phyloP scores from a whole-genome alignment of 176 grass and related monocot species.

The Oryza brachyantha region DNA sequence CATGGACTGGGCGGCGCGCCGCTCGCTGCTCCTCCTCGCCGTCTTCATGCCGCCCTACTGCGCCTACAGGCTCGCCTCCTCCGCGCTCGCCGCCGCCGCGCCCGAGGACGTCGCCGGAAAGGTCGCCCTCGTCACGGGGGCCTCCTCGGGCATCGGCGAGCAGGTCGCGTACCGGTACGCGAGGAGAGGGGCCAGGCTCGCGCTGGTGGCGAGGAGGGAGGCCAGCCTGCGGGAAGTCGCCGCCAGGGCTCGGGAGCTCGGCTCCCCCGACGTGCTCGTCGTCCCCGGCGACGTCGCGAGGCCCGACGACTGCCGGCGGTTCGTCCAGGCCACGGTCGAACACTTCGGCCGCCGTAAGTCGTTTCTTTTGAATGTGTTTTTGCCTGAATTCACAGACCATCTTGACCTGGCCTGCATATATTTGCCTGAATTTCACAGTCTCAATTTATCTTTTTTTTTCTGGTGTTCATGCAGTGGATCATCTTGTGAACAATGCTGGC shows the following conservation, averaged over 20 bases:
- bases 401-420: too few relatives aligned
- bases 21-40: slow-evolving; percentile 32
- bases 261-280: slow-evolving; percentile 51
- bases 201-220: slow-evolving; percentile 47
- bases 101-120: slow-evolving; percentile 54
- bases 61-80: slow-evolving; percentile 49
- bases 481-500: slow-evolving; percentile 71
- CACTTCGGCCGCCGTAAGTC: slow-evolving; percentile 53
- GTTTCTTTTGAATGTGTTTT: not conserved
- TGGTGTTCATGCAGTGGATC: slow-evolving; percentile 48
- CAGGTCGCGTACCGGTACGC: slow-evolving; percentile 74
- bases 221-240: slow-evolving; percentile 45
- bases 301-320: slow-evolving; percentile 41
- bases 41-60: slow-evolving; percentile 55
- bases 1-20: slow-evolving; percentile 50
- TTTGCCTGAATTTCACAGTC: not conserved
- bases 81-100: slow-evolving; percentile 32
- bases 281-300: slow-evolving; percentile 39
- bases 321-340: slow-evolving; percentile 46
- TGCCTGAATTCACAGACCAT: not conserved
- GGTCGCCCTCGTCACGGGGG: slow-evolving; percentile 59
- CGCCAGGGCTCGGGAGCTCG: not conserved
- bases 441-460: not conserved
- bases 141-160: slow-evolving; percentile 79
- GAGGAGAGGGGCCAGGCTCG: slow-evolving; percentile 40